Conservation (phyloP, 352 stramenopile species). For the Phytophthora vignae region DNA sequence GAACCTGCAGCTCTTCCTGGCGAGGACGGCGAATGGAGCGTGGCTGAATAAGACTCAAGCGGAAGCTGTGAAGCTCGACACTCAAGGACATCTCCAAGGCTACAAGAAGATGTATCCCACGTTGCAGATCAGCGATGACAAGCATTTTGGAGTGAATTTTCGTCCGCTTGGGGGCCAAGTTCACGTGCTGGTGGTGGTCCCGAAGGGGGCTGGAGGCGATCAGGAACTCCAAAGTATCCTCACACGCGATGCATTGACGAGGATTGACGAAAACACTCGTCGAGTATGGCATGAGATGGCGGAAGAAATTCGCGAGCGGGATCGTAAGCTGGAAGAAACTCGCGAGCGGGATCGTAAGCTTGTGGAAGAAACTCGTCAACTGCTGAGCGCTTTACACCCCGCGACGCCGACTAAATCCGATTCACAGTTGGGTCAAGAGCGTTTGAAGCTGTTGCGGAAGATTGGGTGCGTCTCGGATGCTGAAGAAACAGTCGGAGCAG, state of each 20-base stretch:
- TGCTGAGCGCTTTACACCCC: background rate
- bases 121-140: background rate
- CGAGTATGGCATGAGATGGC: background rate
- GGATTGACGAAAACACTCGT: background rate
- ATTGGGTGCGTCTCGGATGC: background rate
- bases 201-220: background rate
- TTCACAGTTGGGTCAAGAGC: background rate
- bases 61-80: too few relatives aligned
- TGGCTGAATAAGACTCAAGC: background rate
- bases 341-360: background rate
- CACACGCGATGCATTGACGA: background rate
- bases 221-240: background rate
- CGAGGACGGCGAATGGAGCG: background rate
- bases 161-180: background rate
- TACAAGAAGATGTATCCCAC: background rate
- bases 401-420: background rate
- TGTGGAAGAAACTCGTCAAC: background rate
- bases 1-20: background rate
- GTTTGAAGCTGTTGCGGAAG: background rate
- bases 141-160: background rate
- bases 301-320: background rate
- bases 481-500: slow-evolving; percentile 2
- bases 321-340: background rate
- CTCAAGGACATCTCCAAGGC: background rate
- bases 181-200: background rate